These are phyloP conservation scores for Lasiodiplodia theobromae DNA, from an alignment of 2,329 filamentous ascomycete genomes.

Conservation along the genomic window DNA sequence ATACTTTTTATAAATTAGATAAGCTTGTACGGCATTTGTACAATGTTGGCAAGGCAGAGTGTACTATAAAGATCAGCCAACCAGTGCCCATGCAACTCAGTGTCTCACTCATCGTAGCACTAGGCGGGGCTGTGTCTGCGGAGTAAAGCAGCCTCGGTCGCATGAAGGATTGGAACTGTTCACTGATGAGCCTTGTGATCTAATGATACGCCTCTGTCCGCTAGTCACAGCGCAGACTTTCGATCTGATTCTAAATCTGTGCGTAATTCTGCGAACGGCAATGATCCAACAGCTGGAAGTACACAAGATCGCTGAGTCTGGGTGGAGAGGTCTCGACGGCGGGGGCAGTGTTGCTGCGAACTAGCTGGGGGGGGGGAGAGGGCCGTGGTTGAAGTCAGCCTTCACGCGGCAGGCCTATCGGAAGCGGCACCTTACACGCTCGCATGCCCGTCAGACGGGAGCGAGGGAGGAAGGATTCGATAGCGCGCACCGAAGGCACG, in stretches of 20 bases:
- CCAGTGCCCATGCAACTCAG: too few species aligned
- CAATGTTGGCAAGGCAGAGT: too few species aligned
- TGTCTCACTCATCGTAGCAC: too few species aligned
- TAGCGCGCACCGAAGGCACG: too few species aligned
- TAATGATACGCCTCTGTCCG: background rate
- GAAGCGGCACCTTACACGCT: background rate
- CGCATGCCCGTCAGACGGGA: background rate
- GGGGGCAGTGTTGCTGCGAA: background rate
- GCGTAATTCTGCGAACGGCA: slow-evolving; percentile 13
- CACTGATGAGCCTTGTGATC: too few species aligned
- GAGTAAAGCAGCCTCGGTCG: too few species aligned
- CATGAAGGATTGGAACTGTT: too few species aligned
- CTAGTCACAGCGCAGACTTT: slow-evolving; percentile 13
- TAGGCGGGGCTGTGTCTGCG: too few species aligned
- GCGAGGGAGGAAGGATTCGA: background rate
- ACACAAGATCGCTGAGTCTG: background rate
- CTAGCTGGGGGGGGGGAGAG: background rate
- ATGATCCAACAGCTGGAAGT: background rate
- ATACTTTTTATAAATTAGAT: too few species aligned
- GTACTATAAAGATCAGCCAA: too few species aligned
- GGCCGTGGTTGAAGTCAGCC: slow-evolving; percentile 1
- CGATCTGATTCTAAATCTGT: slow-evolving; percentile 11
- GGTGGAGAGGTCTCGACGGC: slow-evolving; percentile 9
- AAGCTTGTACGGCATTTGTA: too few species aligned
- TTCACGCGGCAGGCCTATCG: slow-evolving; percentile 1